phyloP scores from a whole-genome alignment of 495 filamentous ascomycete species.

The Aspergillus biplanus region DNA sequence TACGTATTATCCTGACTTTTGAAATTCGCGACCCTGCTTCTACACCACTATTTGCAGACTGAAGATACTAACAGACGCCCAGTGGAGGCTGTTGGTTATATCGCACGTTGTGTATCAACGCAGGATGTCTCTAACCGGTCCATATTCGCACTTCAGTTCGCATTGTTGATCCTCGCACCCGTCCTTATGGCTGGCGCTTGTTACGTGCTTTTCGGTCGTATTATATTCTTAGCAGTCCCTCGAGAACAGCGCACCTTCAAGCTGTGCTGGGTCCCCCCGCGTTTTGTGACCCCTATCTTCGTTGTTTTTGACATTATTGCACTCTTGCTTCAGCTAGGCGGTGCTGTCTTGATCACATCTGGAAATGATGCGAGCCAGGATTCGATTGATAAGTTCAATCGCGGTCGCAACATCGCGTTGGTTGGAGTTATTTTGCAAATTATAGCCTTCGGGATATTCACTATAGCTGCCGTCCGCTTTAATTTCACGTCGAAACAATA shows the following conservation, averaged over 20 bases:
- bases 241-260: constrained; percentile 37
- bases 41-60: background rate
- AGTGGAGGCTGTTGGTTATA: constrained; percentile 55
- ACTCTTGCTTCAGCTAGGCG: constrained; percentile 32
- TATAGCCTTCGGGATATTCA: constrained; percentile 47
- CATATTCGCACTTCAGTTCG: constrained; percentile 39
- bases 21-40: background rate
- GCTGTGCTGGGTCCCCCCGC: constrained; percentile 48
- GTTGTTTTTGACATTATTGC: constrained; percentile 38
- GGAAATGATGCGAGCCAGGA: constrained; percentile 18
- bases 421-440: constrained; percentile 47
- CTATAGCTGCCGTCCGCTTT: constrained; percentile 42
- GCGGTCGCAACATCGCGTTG: constrained; percentile 45
- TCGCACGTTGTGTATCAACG: constrained; percentile 39
- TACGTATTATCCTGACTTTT: constrained; percentile 28
- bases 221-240: constrained; percentile 48
- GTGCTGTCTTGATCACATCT: constrained; percentile 42
- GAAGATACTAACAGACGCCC: constrained; percentile 6
- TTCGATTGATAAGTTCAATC: constrained; percentile 25
- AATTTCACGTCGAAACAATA: constrained; percentile 46
- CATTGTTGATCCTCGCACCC: constrained; percentile 41
- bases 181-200: constrained; percentile 58
- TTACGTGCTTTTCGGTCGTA: constrained; percentile 56
- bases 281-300: constrained; percentile 39
- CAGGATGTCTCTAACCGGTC: constrained; percentile 33